Evolutionary conservation across 2,329 filamentous ascomycete genomes (phyloP), one percentile per base, ranked within the genome.

Genomic region (Coniochaeta ligniaria): DNA sequence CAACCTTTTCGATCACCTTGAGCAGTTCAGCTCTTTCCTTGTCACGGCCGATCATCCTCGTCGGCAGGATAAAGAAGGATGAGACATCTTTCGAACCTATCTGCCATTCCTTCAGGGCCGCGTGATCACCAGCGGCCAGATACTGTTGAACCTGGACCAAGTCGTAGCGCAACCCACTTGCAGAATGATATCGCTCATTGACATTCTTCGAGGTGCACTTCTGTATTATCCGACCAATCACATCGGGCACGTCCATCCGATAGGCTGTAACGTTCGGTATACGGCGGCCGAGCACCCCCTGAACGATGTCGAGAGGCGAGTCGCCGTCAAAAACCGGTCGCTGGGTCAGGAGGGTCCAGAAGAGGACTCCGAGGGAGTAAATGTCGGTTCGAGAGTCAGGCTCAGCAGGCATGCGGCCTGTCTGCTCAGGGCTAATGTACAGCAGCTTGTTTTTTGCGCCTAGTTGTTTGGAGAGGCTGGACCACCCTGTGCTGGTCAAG

Each of bases 371-470:
- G 1, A 97, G 78, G 0, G 91, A 93, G 76, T 97, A 97, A 35
- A 97, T 96, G 73, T 98, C 94, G 17, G 94, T 97, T 45, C 94
- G 85, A 50, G 85, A 91, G 74, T 97, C 94, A 1, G 94, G 94
- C 72, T 97, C 93, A 3, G 91, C 92, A 2, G 92, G 91, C 83
- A 97, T 89, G 22, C 94, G 87, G 16, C 94, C 94, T 2, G 94
- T 97, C 77, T 97, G 94, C 71, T 98, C 94, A 0, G 94, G 93
- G 55, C 92, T 94, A 70, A 97, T 96, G 70, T 92, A 97, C 58
- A 93, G 86, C 22, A 98, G 79, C 74, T 96, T 96, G 70, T 93
- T 88, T 74, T 92, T 92, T 45, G 92, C 91, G 2, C 93, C 93
- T 8, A 92, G 76, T 71, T 97, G 91, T 62, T 89, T 88, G 14